Evolutionary conservation across 139 green algal genomes (phyloP), one percentile per base, ranked within the genome.

Genomic region (Chlorella ohadii): DNA sequence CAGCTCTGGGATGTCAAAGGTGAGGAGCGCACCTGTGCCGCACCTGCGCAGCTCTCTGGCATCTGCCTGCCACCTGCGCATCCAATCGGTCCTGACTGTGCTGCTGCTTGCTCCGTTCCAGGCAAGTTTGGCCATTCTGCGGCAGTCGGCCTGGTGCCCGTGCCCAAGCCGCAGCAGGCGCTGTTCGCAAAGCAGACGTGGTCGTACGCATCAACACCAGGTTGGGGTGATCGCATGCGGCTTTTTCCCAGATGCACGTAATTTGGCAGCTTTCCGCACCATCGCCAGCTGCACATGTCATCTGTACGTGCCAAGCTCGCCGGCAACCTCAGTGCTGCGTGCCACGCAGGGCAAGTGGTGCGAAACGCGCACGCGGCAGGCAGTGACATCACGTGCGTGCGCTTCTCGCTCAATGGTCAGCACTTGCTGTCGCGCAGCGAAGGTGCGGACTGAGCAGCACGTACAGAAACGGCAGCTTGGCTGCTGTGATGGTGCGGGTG

Each of bases 51-150:
- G 9, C 44, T 51, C 44, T n/a, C n/a, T n/a, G n/a, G n/a, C n/a
- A n/a, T n/a, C n/a, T n/a, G n/a, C n/a, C n/a, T 71, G 64, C 64
- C 5, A n/a, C 64, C 70, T 57, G 33, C 59, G 5, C 6, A 17
- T 20, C 70, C 22, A 61, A 0, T 27, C 4, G 27, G 39, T 16
- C 28, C 19, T 34, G 59, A 6, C 28, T 23, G 2, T n/a, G 36
- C 25, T 66, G 72, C 39, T 41, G 55, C 38, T 27, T 44, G n/a
- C n/a, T n/a, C n/a, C n/a, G n/a, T 47, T n/a, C 0, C 91, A 92
- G 93, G 94, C 77, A 96, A 96, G 82, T 95, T 96, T 87, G 95
- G 95, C 6, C 77, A 84, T 1, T 95, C 93, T 16, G 95, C 95
- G 17, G 93, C 92, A 7, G 82, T 96, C 0, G 94, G 89, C 1